phyloP scores from a whole-genome alignment of 176 grass and related monocot species.

The Olyra latifolia region DNA sequence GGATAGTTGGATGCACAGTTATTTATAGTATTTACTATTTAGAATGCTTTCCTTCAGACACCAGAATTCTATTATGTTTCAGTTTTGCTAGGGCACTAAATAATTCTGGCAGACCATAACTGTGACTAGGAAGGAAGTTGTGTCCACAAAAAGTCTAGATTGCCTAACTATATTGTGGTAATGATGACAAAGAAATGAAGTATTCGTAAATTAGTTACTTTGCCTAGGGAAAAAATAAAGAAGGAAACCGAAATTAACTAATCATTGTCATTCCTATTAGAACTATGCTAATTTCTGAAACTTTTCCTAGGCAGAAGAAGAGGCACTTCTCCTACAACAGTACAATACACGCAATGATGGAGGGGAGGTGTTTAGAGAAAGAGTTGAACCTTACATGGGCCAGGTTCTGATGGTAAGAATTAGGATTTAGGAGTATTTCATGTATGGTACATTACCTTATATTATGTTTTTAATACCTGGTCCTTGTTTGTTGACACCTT shows the following conservation, averaged over 20 bases:
- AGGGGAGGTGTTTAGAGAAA: conserved; percentile 49
- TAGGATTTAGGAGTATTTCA: conserved; percentile 25
- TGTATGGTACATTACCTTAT: not conserved
- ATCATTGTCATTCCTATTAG: not conserved
- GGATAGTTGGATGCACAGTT: not conserved
- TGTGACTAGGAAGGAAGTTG: not conserved
- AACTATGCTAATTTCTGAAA: conserved; percentile 31
- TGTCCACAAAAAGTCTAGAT: not conserved
- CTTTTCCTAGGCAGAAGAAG: conserved; percentile 80
- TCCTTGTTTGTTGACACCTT: conserved; percentile 22
- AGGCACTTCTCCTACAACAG: conserved; percentile 73
- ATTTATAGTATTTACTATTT: conserved; percentile 5
- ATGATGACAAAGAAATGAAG: not conserved
- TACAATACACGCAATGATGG: conserved; percentile 49
- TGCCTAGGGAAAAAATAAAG: not conserved
- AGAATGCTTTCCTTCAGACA: not conserved
- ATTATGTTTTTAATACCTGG: conserved; percentile 34
- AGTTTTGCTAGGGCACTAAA: not conserved
- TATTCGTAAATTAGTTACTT: conserved; percentile 1
- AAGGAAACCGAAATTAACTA: not conserved
- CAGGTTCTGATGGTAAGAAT: conserved; percentile 82
- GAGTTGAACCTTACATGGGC: conserved; percentile 62
- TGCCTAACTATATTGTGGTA: not conserved
- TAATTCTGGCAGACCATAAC: not conserved
- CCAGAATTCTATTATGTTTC: not conserved